These are phyloP conservation scores for Sporothrix brasiliensis DNA, from an alignment of 2,329 filamentous ascomycete species.

Conservation along the genomic window DNA sequence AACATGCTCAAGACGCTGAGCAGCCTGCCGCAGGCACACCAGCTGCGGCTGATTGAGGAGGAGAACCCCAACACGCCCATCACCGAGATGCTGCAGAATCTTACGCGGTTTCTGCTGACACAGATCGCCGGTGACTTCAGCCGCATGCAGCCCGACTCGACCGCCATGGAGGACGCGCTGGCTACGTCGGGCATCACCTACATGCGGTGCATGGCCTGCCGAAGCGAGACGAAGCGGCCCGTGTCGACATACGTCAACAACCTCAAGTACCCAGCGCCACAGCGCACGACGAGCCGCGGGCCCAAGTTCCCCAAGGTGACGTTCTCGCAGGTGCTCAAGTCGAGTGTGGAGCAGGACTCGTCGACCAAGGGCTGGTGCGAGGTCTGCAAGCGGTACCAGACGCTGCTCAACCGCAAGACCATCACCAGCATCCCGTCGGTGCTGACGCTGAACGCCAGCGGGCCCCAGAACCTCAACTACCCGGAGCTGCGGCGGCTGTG, in stretches of 20 bases:
- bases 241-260: constrained; percentile 84
- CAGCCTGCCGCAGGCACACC: constrained; percentile 75
- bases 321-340: constrained; percentile 91
- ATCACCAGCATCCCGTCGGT: constrained; percentile 81
- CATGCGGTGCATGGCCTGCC: constrained; percentile 84
- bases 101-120: constrained; percentile 83
- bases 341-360: constrained; percentile 85
- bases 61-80: constrained; percentile 72
- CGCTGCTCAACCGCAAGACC: constrained; percentile 79
- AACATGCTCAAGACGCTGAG: constrained; percentile 91
- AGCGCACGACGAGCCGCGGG: constrained; percentile 44
- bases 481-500: constrained; percentile 79
- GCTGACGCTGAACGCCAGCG: constrained; percentile 82
- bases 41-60: constrained; percentile 82
- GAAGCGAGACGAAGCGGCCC: constrained; percentile 79
- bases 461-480: constrained; percentile 54
- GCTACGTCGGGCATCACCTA: constrained; percentile 70
- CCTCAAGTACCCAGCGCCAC: constrained; percentile 71
- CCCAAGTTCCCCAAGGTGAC: constrained; percentile 59
- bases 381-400: constrained; percentile 87
- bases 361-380: constrained; percentile 92
- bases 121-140: constrained; percentile 77
- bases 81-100: constrained; percentile 79
- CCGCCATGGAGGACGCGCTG: constrained; percentile 71
- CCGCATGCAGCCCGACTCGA: constrained; percentile 63